Conservation (phyloP, 2,329 filamentous ascomycete species). For the Chrysosporium keratinophilum region DNA sequence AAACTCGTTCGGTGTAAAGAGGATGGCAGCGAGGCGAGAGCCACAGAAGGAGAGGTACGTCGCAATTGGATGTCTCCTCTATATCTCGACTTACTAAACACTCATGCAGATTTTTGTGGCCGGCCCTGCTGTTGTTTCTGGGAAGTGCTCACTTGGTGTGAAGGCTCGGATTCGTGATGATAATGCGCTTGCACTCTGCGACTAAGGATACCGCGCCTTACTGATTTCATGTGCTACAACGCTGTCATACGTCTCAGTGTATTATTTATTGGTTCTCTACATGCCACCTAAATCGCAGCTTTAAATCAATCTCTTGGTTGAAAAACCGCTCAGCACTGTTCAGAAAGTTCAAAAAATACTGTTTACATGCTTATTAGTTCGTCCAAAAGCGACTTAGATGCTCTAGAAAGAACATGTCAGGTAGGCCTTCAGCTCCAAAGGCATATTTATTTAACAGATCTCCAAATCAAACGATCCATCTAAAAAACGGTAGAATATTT, state of each 20-base stretch:
- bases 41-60: conserved; percentile 52
- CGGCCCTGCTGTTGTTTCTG: conserved; percentile 63
- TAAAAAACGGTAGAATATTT: background rate
- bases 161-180: conserved; percentile 58
- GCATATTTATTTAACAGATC: background rate
- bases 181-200: conserved; percentile 53
- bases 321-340: too few species aligned
- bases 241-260: background rate
- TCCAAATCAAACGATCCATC: background rate
- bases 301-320: background rate
- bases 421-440: background rate
- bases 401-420: too few species aligned
- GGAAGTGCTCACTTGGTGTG: conserved; percentile 53
- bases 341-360: too few species aligned
- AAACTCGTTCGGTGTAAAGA: conserved; percentile 44
- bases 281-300: background rate
- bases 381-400: too few species aligned
- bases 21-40: conserved; percentile 27
- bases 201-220: background rate
- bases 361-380: too few species aligned
- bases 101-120: conserved; percentile 53
- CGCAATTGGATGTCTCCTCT: background rate
- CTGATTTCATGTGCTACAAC: background rate
- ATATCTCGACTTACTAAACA: conserved; percentile 14
- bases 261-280: background rate